Evolutionary conservation across 2,329 filamentous ascomycete species (phyloP).

Genomic region (Cadophora sp.): DNA sequence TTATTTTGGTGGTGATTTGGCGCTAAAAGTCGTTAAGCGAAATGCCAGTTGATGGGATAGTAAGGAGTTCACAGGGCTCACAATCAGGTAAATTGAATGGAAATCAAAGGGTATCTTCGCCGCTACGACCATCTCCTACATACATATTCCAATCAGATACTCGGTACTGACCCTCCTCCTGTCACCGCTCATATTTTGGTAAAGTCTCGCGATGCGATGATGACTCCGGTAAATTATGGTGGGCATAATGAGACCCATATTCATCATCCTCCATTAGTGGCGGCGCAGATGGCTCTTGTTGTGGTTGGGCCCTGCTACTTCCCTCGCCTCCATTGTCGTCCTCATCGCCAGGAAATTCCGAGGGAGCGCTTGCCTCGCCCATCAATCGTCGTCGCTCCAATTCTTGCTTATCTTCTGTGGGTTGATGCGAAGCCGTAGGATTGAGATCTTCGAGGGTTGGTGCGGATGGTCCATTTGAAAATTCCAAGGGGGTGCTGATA

Average conservation of each 20-base stretch:
- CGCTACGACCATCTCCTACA: background rate
- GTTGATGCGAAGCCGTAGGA: slow-evolving; percentile 32
- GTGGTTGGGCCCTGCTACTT: slow-evolving; percentile 33
- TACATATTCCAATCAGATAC: background rate
- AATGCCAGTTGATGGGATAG: no score
- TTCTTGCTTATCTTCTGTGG: slow-evolving; percentile 74
- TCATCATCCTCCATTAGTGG: slow-evolving; percentile 62
- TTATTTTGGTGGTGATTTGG: no score
- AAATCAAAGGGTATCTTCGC: slow-evolving; percentile 12
- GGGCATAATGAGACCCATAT: slow-evolving; percentile 45
- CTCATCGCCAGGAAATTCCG: slow-evolving; percentile 58
- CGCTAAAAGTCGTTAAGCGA: no score
- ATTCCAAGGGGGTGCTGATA: slow-evolving; percentile 5
- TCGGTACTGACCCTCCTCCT: background rate
- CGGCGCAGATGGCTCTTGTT: slow-evolving; percentile 61
- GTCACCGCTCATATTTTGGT: slow-evolving; percentile 44
- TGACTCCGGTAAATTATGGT: slow-evolving; percentile 24
- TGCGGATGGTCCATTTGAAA: slow-evolving; percentile 29
- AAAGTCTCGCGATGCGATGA: slow-evolving; percentile 36
- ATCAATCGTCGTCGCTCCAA: slow-evolving; percentile 63
- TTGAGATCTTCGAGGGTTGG: slow-evolving; percentile 38
- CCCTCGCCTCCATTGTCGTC: slow-evolving; percentile 44
- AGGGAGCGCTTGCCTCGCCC: slow-evolving; percentile 59
- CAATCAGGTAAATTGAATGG: background rate
- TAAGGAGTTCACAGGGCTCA: background rate